Base-by-base conservation (phyloP, 106 monocot species). In the Posidonia australis region DNA sequence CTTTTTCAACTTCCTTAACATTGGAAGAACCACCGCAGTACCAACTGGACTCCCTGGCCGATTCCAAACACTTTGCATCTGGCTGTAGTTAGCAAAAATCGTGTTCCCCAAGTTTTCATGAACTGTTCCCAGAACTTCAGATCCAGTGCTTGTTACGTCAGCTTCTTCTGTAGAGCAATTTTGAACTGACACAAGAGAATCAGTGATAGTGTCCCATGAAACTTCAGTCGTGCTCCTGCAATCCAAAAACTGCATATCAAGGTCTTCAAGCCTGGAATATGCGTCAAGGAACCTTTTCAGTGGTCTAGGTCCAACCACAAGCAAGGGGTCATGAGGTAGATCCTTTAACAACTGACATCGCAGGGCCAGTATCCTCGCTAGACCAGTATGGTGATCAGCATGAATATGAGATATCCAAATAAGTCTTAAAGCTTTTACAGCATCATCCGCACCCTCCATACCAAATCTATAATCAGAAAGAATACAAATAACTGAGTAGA, bases 371-470 rank as follows among this genome's bases (percentile, higher is more conserved):
- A 93, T 72, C 78, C 89, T 77, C 26, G 79, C 82, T 22, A 98
- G 63, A 61, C 96, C 96, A 46, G 89, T 82, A 51, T 98, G 96
- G 70, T 98, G 96, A 82, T 98, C 96, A 26, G 96, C 90, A 62
- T 98, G 96, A 60, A 98, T 98, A 54, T 98, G 91, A 58, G 96
- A 98, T 64, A 91, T 85, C 96, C 96, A 98, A 47, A 98, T 90
- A 47, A 71, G 76, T 58, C 58, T 85, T 43, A 98, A 73, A 57
- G 74, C 49, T 79, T 76, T 91, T 22, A 98, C 72, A 24, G 71
- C 91, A 65, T 81, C 77, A 71, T 98, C 91, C 44, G 98, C 98
- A 60, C 87, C 91, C 45, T 76, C 75, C 29, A 91, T 67, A 18
- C 98, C 91, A 81, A 88, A 98, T 68, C 96, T 96, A 64, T 31